A percentile compares a stretch with the other conserved stretches of the same genome.
These are phyloP conservation scores for Leishmania braziliensis DNA, from an alignment of 208 protist genomes.

Conservation along the genomic window DNA sequence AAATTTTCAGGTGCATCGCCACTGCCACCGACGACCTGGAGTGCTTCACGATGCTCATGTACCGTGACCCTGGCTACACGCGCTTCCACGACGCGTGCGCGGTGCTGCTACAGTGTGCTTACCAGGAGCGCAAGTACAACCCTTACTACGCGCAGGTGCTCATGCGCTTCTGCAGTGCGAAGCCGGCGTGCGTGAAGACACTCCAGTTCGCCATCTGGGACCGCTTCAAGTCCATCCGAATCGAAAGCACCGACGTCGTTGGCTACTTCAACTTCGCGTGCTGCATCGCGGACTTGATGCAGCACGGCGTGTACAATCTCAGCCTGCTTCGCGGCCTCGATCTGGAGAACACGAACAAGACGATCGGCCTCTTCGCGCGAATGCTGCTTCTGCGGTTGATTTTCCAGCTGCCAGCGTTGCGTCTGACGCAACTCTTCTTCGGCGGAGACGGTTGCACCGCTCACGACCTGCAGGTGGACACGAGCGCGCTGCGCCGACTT, in stretches of 20 bases:
- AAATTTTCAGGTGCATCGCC: conserved; percentile 69
- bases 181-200: conserved; percentile 55
- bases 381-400: conserved; percentile 77
- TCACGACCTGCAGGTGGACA: conserved; percentile 67
- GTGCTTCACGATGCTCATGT: conserved; percentile 81
- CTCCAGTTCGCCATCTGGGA: conserved; percentile 89
- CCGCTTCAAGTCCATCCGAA: conserved; percentile 75
- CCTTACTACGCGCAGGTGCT: conserved; percentile 74
- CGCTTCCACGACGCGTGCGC: conserved; percentile 66
- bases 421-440: conserved; percentile 79
- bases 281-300: conserved; percentile 53
- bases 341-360: conserved; percentile 74
- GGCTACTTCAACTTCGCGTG: conserved; percentile 80
- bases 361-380: conserved; percentile 77
- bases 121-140: conserved; percentile 74
- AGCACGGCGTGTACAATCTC: conserved; percentile 61
- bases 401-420: conserved; percentile 50
- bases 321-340: conserved; percentile 84
- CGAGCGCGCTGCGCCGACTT: conserved; percentile 45
- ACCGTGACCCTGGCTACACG: conserved; percentile 68
- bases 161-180: conserved; percentile 71
- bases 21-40: conserved; percentile 75
- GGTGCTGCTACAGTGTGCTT: conserved; percentile 74
- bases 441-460: conserved; percentile 67
- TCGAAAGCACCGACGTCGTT: conserved; percentile 55